Evolutionary conservation across 768 basidiomycete species (phyloP), one percentile per base, ranked within the genome.

Genomic region (Goffeauzyma gilvescens): DNA sequence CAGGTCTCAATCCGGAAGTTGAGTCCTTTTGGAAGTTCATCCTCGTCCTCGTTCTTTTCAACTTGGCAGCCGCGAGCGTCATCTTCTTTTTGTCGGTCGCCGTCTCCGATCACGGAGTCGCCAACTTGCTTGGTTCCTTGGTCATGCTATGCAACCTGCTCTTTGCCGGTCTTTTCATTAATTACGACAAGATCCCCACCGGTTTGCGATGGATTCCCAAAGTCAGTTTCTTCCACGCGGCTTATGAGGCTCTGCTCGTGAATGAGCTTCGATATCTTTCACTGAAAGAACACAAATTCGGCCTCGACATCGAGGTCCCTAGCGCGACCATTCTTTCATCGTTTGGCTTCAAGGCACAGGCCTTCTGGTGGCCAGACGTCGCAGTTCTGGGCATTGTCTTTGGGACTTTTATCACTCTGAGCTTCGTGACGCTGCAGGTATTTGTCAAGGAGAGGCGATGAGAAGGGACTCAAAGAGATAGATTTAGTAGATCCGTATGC

Each of bases 321-420:
- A 86, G 87, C 5, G 90, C 93, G 0, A 81, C 86, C 2, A 95
- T 98, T 55, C 67, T 98, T 17, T 89, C 85, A 6, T 78, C 79
- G 21, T 98, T 98, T 53, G 93, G 93, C 5, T 75, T 98, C 40
- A 73, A 78, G 46, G 79, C 89, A 21, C 84, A 86, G 71, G 86
- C 90, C 0, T 96, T 89, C 70, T 98, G 93, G 93, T 96, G 83
- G 83, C 93, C 93, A 0, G 89, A 98, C 59, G 81, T 87, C 25
- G 71, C 78, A 0, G 65, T 87, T 0, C 70, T 96, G 5, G 79
- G 71, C 5, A 82, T 86, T 36, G 86, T 86, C 68, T 89, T 96
- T 55, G 77, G 73, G 21, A 65, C 69, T 2, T 86, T 87, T 63
- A 85, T 80, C 5, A 59, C 74, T 5, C 68, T 69, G 26, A 87